These are phyloP conservation scores for Monilinia fructigena DNA, from an alignment of 2,329 filamentous ascomycete genomes.

Conservation along the genomic window DNA sequence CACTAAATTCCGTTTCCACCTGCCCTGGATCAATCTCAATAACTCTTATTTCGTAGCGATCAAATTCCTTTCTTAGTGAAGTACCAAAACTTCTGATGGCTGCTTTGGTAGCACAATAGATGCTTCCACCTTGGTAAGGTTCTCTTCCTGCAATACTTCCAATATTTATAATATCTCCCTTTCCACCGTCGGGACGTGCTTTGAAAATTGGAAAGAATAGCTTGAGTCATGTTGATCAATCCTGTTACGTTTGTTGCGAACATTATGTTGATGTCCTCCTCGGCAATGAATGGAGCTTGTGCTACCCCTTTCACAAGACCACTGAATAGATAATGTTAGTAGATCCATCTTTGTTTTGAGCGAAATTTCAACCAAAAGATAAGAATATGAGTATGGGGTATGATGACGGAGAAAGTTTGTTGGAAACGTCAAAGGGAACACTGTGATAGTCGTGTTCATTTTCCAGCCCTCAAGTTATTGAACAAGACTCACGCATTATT, in stretches of 20 bases:
- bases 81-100: constrained; percentile 85
- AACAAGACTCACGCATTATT: constrained; percentile 80
- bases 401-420: neutral
- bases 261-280: constrained; percentile 83
- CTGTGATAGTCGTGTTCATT: no score
- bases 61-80: constrained; percentile 77
- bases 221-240: constrained; percentile 95
- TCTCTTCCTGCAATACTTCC: constrained; percentile 90
- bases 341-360: neutral
- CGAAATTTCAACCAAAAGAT: neutral
- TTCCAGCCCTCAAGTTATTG: neutral
- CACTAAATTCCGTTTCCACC: constrained; percentile 90
- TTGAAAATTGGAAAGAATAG: constrained; percentile 79
- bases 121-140: constrained; percentile 78
- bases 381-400: neutral
- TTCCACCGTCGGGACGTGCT: constrained; percentile 63
- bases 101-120: constrained; percentile 92
- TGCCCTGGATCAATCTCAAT: constrained; percentile 91
- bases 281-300: constrained; percentile 76
- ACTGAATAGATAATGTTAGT: constrained; percentile 45
- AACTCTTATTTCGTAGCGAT: constrained; percentile 74
- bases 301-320: constrained; percentile 88
- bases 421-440: neutral
- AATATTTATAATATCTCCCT: constrained; percentile 93
- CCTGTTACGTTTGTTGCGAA: constrained; percentile 92